Conservation (phyloP, 768 basidiomycete species). For the Termitomyces sp. region DNA sequence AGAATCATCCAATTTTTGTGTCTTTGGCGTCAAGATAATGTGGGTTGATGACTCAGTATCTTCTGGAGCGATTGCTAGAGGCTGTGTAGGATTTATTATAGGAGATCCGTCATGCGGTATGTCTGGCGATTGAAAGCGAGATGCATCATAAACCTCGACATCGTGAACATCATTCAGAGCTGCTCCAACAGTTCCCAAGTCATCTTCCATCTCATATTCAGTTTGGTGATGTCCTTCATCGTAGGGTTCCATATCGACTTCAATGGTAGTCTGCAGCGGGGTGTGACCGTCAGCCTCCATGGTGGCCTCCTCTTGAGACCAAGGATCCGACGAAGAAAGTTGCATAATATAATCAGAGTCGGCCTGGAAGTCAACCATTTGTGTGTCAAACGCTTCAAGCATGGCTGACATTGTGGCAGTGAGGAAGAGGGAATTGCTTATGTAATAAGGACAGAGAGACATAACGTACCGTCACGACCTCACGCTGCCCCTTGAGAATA, state of each 20-base stretch:
- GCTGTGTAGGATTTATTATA: conserved; percentile 1
- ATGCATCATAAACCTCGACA: conserved; percentile 43
- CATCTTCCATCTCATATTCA: conserved; percentile 57
- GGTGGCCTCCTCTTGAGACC: conserved; percentile 45
- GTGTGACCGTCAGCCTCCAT: conserved; percentile 54
- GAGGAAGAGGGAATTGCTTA: conserved; percentile 14
- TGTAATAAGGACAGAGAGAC: conserved; percentile 2
- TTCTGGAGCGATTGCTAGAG: not conserved
- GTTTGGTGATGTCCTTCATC: conserved; percentile 35
- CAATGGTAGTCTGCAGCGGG: conserved; percentile 34
- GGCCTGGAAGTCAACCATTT: conserved; percentile 54
- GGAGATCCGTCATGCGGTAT: conserved; percentile 6
- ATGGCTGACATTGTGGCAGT: conserved; percentile 28
- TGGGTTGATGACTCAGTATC: not conserved
- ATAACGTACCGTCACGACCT: not conserved
- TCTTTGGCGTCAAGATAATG: not conserved
- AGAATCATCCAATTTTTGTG: not conserved
- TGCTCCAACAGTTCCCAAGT: conserved; percentile 22
- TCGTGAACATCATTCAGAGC: conserved; percentile 32
- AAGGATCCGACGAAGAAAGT: conserved; percentile 38
- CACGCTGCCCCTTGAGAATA: not conserved
- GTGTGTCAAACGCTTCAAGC: conserved; percentile 54
- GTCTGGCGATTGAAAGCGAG: conserved; percentile 22
- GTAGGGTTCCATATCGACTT: conserved; percentile 63
- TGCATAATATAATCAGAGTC: conserved; percentile 63